Base-by-base conservation (phyloP, 129 eudicot species). In the Glebionis coronaria region DNA sequence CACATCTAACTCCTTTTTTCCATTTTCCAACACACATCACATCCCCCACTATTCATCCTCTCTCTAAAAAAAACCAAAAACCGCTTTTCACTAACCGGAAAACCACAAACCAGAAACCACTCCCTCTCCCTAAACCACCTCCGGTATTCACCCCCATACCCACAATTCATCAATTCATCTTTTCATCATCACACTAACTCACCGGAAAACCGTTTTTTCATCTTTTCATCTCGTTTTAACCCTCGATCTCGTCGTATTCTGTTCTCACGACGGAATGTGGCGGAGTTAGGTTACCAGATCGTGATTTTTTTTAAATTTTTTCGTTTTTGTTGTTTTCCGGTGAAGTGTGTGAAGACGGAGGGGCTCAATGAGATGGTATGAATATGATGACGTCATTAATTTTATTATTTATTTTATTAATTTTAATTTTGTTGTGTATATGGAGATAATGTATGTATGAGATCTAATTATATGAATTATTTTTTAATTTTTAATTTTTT, bases 321-420 rank as follows among this genome's bases (percentile, higher is more conserved):
- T 0, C 42, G 42, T 59, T 75, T 40, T 35, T 42, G 20, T 51
- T 52, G 28, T 9, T n/a, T 62, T 54, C 31, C 71, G 62, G 54
- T 56, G 69, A 71, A 73, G 67, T 44, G 73, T 57, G 77, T 61
- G 77, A 84, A 86, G 88, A 90, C 95, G 97, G 97, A 75, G 87
- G 51, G 65, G 19, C 57, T 44, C 67, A 70, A 88, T 88, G 90
- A 87, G 79, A 87, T 91, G 95, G 96, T 87, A 74, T 23, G 74
- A 59, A 94, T 87, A 74, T 23, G 74, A 59, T 44, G 56, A 27
- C 69, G 45, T 29, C 73, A 54, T 64, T 31, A 53, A 63, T 65
- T 69, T 9, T 4, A 3, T 20, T 56, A 56, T 56, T 19, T 29
- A 29, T 20, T 63, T 42, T 18, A 44, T 56, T 0, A 15, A 19